These are phyloP conservation scores for Erythrobasidium hasegawianum DNA, from an alignment of 1,284 basidiomycete genomes.

Conservation along the genomic window DNA sequence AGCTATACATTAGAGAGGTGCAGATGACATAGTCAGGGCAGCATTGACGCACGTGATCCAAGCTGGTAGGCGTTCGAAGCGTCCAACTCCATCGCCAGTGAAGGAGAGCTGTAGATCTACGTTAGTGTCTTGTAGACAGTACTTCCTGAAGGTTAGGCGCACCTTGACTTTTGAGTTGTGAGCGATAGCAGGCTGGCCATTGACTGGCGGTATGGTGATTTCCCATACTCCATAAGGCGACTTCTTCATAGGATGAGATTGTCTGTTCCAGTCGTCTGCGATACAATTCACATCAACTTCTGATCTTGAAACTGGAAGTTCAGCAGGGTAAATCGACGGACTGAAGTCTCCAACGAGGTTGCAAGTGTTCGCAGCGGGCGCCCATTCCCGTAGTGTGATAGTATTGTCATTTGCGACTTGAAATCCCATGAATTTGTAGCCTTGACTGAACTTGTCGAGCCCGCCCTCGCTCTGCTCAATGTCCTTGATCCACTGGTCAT, in stretches of 20 bases:
- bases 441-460: conserved; percentile 80
- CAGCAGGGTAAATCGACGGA: conserved; percentile 53
- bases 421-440: conserved; percentile 81
- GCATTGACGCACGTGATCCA: conserved; percentile 64
- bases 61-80: conserved; percentile 84
- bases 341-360: conserved; percentile 93
- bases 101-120: conserved; percentile 66
- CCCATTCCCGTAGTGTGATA: conserved; percentile 90
- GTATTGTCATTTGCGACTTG: conserved; percentile 65
- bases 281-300: conserved; percentile 1
- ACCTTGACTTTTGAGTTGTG: conserved; percentile 80
- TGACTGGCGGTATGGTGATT: conserved; percentile 68
- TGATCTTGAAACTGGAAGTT: background rate
- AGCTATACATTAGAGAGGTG: background rate
- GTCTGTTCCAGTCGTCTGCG: conserved; percentile 82
- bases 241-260: conserved; percentile 78
- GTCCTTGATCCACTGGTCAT: conserved; percentile 66
- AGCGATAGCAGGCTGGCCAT: conserved; percentile 75
- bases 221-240: conserved; percentile 91
- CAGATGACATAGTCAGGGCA: background rate
- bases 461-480: conserved; percentile 75
- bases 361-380: conserved; percentile 79
- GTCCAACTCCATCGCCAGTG: conserved; percentile 67
- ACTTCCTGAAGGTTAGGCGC: background rate
- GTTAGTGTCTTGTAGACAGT: background rate